phyloP scores from a whole-genome alignment of 345 rosid species.

The Punica granatum region DNA sequence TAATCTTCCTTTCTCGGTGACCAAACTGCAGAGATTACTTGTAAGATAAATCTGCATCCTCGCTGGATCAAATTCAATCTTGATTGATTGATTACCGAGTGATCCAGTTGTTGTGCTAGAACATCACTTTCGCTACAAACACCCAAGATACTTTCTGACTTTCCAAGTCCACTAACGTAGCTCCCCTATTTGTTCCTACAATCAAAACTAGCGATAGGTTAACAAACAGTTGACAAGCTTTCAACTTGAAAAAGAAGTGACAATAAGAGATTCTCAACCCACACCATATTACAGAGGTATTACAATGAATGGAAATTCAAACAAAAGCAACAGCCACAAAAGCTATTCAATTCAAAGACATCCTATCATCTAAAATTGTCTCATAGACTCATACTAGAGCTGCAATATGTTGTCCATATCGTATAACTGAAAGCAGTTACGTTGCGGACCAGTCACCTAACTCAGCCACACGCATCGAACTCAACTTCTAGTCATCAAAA shows the following conservation, averaged over 20 bases:
- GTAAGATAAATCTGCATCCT: neutral
- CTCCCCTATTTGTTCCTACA: conserved; percentile 70
- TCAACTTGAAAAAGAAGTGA: neutral
- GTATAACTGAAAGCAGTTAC: conserved; percentile 43
- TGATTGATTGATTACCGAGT: conserved; percentile 36
- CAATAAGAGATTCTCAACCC: neutral
- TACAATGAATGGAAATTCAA: neutral
- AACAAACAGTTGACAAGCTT: neutral
- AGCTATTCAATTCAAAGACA: neutral
- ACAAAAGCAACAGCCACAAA: neutral
- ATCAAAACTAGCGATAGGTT: conserved; percentile 11
- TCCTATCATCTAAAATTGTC: conserved; percentile 1
- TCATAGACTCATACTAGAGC: conserved; percentile 20
- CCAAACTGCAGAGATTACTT: neutral
- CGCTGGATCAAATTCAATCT: neutral
- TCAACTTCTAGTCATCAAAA: no score
- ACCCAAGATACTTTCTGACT: conserved; percentile 49
- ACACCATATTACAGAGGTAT: neutral
- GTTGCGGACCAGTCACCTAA: conserved; percentile 15
- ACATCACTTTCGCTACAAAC: conserved; percentile 67
- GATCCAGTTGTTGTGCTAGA: conserved; percentile 57
- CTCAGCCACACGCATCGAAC: no score
- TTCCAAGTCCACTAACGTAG: conserved; percentile 63
- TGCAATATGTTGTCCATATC: conserved; percentile 86
- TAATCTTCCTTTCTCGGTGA: neutral